Conservation (phyloP, 768 basidiomycete species). For the Boletellus ananas region DNA sequence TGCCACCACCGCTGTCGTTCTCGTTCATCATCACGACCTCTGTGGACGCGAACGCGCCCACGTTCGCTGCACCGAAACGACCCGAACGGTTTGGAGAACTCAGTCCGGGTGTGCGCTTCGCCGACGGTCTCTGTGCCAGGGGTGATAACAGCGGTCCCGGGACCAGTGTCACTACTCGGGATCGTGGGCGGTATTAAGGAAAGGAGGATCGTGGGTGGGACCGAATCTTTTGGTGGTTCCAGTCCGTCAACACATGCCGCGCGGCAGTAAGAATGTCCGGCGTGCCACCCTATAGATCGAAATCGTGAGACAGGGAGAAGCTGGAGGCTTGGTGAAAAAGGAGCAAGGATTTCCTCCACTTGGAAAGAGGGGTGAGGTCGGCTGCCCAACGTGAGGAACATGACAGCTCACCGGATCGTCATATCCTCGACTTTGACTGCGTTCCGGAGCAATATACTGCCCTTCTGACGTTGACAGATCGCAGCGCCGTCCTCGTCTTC, state of each 20-base stretch:
- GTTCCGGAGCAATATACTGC: conserved; percentile 75
- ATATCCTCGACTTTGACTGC: conserved; percentile 89
- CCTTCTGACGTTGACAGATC: conserved; percentile 43
- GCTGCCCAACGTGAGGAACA: no score
- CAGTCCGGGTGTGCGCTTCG: conserved; percentile 70
- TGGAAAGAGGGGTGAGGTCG: neutral
- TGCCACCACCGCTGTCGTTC: conserved; percentile 25
- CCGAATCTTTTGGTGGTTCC: conserved; percentile 94
- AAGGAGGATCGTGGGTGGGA: conserved; percentile 74
- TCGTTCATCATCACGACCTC: conserved; percentile 46
- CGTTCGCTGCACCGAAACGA: conserved; percentile 78
- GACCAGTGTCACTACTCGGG: conserved; percentile 34
- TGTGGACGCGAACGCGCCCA: conserved; percentile 60
- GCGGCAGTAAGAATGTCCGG: conserved; percentile 84
- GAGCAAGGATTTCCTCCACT: conserved; percentile 85
- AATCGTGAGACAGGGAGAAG: no score
- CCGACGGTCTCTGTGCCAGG: conserved; percentile 79
- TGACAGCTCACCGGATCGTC: conserved; percentile 79
- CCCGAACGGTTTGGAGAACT: conserved; percentile 76
- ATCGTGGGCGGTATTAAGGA: conserved; percentile 59
- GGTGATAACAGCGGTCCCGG: conserved; percentile 35
- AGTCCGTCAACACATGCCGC: conserved; percentile 79
- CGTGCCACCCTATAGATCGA: conserved; percentile 73
- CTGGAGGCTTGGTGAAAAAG: no score
- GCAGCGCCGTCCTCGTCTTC: conserved; percentile 57